Evolutionary conservation across 2,329 filamentous ascomycete genomes (phyloP), one percentile per base, ranked within the genome.

Genomic region (Neurospora sp.): DNA sequence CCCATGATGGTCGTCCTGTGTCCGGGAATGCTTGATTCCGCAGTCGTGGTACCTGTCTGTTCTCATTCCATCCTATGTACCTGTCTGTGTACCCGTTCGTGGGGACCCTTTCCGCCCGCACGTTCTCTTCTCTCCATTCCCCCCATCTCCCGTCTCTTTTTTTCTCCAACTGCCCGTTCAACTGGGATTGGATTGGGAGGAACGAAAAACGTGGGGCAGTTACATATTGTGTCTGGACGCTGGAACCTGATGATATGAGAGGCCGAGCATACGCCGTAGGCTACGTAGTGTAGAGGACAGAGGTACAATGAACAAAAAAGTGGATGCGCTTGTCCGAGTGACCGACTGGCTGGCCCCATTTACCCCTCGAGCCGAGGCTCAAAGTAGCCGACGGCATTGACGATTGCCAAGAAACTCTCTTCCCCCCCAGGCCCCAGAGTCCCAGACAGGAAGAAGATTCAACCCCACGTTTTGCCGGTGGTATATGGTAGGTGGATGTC

Each of bases 281-380:
- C 19, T 28, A 58, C n/a, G 46, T 15, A 19, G 19, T 19, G 19
- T 19, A 28, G 19, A 23, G 19, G 43, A 52, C 19, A 62, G 52
- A 58, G 46, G 46, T 58, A 33, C 52, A 33, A 33, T 8, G 39
- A 52, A 67, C 33, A 15, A 69, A 67, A 46, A 43, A 67, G 69
- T 66, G 67, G 73, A 68, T 70, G 70, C 74, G 70, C 66, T 75
- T 68, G 73, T 68, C 74, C 74, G 72, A 74, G 70, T 71, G 68
- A 71, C 68, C 71, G 13, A 62, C 52, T 33, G 52, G 23, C 6
- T 28, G 23, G 23, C 23, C 52, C 52, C 52, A 6, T 62, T 62
- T 15, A 62, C 71, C 71, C 68, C 70, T 72, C 70, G 71, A 74
- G 74, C 74, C 75, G 75, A 76, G 74, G 74, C 71, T 74, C 74